Percentiles rank a stretch among this genome's conserved stretches.
These are phyloP conservation scores for Calonectria pauciramosa DNA, from an alignment of 2,329 filamentous ascomycete genomes.

Conservation along the genomic window DNA sequence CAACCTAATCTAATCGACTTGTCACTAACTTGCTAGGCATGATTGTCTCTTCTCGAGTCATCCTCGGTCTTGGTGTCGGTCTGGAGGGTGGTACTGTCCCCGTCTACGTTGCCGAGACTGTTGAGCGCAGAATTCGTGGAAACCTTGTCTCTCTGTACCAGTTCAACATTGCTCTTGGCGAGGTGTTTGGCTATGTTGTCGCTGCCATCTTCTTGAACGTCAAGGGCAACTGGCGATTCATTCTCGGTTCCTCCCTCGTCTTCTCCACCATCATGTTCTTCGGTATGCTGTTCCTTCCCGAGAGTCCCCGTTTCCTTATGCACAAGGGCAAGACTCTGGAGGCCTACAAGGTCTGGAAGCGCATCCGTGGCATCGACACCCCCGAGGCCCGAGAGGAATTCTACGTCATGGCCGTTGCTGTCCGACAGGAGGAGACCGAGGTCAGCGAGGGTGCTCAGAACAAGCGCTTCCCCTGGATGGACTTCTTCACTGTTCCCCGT, in stretches of 20 bases:
- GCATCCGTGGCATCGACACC: slow-evolving; percentile 72
- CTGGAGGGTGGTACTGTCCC: slow-evolving; percentile 82
- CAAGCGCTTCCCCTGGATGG: slow-evolving; percentile 76
- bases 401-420: slow-evolving; percentile 77
- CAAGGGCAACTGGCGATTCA: slow-evolving; percentile 79
- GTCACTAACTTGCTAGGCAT: slow-evolving; percentile 57
- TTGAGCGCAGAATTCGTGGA: slow-evolving; percentile 75
- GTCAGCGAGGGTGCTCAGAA: slow-evolving; percentile 65
- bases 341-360: slow-evolving; percentile 77
- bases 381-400: slow-evolving; percentile 76
- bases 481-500: slow-evolving; percentile 79
- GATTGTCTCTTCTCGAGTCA: slow-evolving; percentile 77
- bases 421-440: slow-evolving; percentile 68
- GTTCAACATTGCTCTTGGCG: slow-evolving; percentile 81
- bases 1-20: background rate
- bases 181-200: slow-evolving; percentile 80
- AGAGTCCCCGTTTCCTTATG: slow-evolving; percentile 78
- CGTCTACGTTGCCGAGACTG: slow-evolving; percentile 81
- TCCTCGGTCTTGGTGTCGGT: slow-evolving; percentile 79
- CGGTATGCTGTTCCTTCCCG: slow-evolving; percentile 78
- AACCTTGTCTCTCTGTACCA: slow-evolving; percentile 83
- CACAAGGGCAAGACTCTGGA: slow-evolving; percentile 67
- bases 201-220: slow-evolving; percentile 81
- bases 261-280: slow-evolving; percentile 67
- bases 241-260: slow-evolving; percentile 78